Evolutionary conservation across 1,284 basidiomycete species (phyloP).

Genomic region (Malassezia brasiliensis): DNA sequence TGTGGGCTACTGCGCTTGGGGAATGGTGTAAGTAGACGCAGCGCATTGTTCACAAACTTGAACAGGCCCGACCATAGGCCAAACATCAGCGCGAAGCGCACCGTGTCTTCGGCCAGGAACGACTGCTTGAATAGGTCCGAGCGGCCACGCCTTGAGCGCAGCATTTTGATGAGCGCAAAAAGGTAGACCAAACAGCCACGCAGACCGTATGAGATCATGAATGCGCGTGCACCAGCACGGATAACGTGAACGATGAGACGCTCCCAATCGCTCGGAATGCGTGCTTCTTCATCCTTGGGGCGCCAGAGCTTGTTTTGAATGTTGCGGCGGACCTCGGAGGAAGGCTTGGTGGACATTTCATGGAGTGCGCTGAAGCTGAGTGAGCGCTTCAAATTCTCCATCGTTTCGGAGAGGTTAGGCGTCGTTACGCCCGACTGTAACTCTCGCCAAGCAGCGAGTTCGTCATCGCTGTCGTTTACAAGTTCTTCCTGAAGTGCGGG

Average conservation of each 20-base stretch:
- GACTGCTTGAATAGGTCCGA: conserved; percentile 22
- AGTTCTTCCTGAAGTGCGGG: not conserved
- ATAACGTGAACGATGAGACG: conserved; percentile 37
- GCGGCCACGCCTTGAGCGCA: conserved; percentile 20
- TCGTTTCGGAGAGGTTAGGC: conserved; percentile 40
- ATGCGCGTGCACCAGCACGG: conserved; percentile 36
- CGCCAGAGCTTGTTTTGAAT: conserved; percentile 44
- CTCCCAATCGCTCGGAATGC: conserved; percentile 43
- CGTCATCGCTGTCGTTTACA: not conserved
- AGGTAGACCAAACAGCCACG: conserved; percentile 33
- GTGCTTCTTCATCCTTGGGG: conserved; percentile 38
- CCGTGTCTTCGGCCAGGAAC: conserved; percentile 28
- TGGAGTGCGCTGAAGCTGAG: conserved; percentile 37
- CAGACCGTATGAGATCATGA: conserved; percentile 37
- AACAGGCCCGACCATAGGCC: conserved; percentile 41
- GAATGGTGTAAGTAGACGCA: conserved; percentile 38
- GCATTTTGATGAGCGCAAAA: conserved; percentile 34
- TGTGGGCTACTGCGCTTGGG: conserved; percentile 4
- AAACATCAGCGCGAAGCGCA: conserved; percentile 41
- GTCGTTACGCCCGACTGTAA: conserved; percentile 29
- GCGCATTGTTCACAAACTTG: conserved; percentile 41
- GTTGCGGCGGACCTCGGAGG: conserved; percentile 29
- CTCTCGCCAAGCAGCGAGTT: not conserved
- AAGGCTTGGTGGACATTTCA: conserved; percentile 34
- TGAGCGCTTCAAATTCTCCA: conserved; percentile 35